Evolutionary conservation across 2,329 filamentous ascomycete species (phyloP), one percentile per base, ranked within the genome.

Genomic region (Pyricularia pennisetigena): DNA sequence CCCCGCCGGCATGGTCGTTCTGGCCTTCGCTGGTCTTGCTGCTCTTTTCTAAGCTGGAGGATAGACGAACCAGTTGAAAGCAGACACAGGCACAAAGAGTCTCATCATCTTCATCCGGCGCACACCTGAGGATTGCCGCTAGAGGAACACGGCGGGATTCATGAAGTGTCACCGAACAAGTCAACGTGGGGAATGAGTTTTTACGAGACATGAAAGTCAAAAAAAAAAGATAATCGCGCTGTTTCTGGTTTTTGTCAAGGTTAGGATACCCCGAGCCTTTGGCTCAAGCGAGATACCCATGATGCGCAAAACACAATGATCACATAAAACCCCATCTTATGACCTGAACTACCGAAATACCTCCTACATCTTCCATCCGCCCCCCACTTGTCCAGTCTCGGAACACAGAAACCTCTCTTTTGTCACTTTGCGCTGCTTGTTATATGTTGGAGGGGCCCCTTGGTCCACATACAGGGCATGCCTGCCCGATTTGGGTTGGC

Each of bases 1-100:
- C 64, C 76, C 79, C 1, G 72, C 76, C 20, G 75, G 70, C 57
- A 73, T 71, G n/a, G 69, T 75, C 49, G 70, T 71, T 24, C 24
- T 65, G 12, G 69, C 75, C 35, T 32, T 77, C 24, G 74, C 73
- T 3, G 75, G 72, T 23, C 82, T 72, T 63, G 70, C 70, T 4
- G 63, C 71, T 28, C 61, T 71, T 64, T 69, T 73, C 68, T 73
- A 73, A 49, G 5, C 41, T 49, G 41, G 41, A 49, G 59, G 69
- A 67, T 12, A 14, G 32, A 14, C 5, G 32, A 23, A 35, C 24
- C 41, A 9, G 9, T 5, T 28, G 23, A 66, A 32, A 49, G 23
- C 35, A 30, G 28, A 24, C 32, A 61, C 12, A 29, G 59, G 10
- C 12, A 29, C 10, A 32, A 35, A 63, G 23, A 29, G 59, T 26